Evolutionary conservation across 139 green algal species (phyloP).

Genomic region (Edaphochlamys debaryana): DNA sequence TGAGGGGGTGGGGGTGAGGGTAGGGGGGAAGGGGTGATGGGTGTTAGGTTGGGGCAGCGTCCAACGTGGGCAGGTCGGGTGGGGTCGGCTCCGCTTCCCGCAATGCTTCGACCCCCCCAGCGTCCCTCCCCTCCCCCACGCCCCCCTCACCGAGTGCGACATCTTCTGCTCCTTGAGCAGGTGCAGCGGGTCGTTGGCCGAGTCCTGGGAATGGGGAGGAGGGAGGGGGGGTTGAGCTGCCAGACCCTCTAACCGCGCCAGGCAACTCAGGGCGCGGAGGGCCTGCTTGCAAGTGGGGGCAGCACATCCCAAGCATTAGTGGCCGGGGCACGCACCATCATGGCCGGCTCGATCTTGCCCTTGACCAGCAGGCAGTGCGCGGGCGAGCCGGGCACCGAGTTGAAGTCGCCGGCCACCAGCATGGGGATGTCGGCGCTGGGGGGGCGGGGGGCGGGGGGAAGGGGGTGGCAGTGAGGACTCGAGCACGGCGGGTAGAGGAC

Average conservation of each 20-base stretch:
- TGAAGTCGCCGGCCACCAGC: slow-evolving; percentile 98
- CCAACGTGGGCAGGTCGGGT: too few species aligned
- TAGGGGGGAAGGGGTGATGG: not conserved
- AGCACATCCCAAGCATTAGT: too few species aligned
- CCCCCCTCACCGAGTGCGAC: slow-evolving; percentile 54
- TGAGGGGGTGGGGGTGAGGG: slow-evolving; percentile 17
- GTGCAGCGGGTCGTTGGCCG: slow-evolving; percentile 61
- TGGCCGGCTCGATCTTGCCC: slow-evolving; percentile 46
- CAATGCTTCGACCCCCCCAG: too few species aligned
- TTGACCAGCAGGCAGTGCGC: slow-evolving; percentile 91
- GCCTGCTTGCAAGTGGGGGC: too few species aligned
- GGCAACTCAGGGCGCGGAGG: too few species aligned
- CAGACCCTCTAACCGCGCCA: too few species aligned
- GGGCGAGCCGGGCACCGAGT: slow-evolving; percentile 88
- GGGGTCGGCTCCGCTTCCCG: too few species aligned
- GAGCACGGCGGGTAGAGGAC: not conserved
- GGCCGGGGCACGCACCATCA: slow-evolving; percentile 75
- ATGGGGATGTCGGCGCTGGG: slow-evolving; percentile 92
- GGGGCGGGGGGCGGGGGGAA: too few species aligned
- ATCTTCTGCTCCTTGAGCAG: slow-evolving; percentile 73
- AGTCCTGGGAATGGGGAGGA: slow-evolving; percentile 34
- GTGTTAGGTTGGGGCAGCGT: not conserved
- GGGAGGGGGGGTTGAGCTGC: not conserved
- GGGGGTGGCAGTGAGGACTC: not conserved
- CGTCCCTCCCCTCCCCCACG: too few species aligned